Evolutionary conservation across 2,329 filamentous ascomycete genomes (phyloP), one percentile per base, ranked within the genome.

Genomic region (Cercospora janseana): DNA sequence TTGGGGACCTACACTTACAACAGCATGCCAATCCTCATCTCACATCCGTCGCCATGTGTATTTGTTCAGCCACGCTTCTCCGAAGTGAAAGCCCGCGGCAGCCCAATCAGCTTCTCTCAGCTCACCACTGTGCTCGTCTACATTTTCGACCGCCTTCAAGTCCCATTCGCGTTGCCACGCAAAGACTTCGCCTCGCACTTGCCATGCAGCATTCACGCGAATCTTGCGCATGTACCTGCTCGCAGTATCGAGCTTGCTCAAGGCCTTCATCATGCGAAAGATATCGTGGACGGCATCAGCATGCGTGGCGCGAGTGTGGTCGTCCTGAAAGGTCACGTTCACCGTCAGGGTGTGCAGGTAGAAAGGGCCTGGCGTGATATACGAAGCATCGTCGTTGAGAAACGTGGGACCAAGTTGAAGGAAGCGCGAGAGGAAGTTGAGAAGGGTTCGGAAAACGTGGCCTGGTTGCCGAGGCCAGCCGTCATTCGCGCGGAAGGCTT

Each of bases 401-500:
- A 54, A 59, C 16, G 49, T 52, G 4, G 60, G 60, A 4, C 61
- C 62, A 12, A 43, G 43, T 37, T 46, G 49, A 2, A 65, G 32
- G 47, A 62, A 58, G n/a, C 52, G 52, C 24, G 52, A 59, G 5
- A 63, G 49, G 13, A 63, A 52, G 7, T 45, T 52, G 18, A 60
- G 50, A 3, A 65, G 51, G 2, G 46, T 37, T 15, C 52, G 38
- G 18, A 59, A 59, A 1, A 51, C 49, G 4, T 49, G 45, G 10
- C 57, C 54, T 6, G 56, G 54, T 24, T 53, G 58, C 8, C 51
- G 38, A 2, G 57, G 54, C 56, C 51, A 55, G 28, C 52, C 46
- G n/a, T 57, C 54, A n/a, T 57, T 56, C 2, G 48, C 23, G 8
- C 46, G 49, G 29, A 63, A 65, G 4, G 55, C 52, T 54, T 65